Evolutionary conservation across 768 basidiomycete genomes (phyloP).

Genomic region (Kwoniella bestiolae): DNA sequence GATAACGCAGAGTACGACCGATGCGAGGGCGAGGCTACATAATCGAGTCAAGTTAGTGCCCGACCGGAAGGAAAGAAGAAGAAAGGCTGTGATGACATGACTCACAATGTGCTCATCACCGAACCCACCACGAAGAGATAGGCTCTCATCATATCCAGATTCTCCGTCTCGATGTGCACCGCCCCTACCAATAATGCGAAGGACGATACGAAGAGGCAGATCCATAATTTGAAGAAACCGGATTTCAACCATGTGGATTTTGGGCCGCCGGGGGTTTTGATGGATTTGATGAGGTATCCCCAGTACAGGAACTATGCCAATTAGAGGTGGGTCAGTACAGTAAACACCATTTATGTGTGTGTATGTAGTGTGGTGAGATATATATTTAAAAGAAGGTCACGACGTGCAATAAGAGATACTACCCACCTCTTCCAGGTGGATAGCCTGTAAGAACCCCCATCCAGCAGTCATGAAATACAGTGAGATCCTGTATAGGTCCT

Average conservation of each 20-base stretch:
- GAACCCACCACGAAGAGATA: conserved; percentile 40
- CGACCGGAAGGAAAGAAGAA: neutral
- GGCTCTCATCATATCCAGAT: conserved; percentile 41
- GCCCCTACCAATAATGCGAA: conserved; percentile 30
- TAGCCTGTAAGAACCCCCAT: conserved; percentile 41
- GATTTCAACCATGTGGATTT: conserved; percentile 36
- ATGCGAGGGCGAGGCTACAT: conserved; percentile 32
- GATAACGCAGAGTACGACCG: conserved; percentile 26
- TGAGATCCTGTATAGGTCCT: conserved; percentile 16
- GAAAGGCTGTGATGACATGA: neutral
- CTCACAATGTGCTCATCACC: conserved; percentile 31
- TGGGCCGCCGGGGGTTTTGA: conserved; percentile 30
- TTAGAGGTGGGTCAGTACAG: conserved; percentile 3
- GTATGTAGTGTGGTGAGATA: too few relatives aligned
- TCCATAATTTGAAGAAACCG: conserved; percentile 39
- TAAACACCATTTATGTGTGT: too few relatives aligned
- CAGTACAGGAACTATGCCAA: conserved; percentile 38
- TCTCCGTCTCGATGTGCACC: conserved; percentile 38
- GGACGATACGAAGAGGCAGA: conserved; percentile 15
- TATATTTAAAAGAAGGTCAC: too few relatives aligned
- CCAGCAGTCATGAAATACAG: conserved; percentile 35
- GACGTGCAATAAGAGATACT: neutral
- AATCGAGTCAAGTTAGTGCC: neutral
- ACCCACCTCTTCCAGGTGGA: conserved; percentile 46
- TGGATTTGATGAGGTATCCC: conserved; percentile 42